Conservation (phyloP, 2,329 filamentous ascomycete species). For the Fusarium sp. region DNA sequence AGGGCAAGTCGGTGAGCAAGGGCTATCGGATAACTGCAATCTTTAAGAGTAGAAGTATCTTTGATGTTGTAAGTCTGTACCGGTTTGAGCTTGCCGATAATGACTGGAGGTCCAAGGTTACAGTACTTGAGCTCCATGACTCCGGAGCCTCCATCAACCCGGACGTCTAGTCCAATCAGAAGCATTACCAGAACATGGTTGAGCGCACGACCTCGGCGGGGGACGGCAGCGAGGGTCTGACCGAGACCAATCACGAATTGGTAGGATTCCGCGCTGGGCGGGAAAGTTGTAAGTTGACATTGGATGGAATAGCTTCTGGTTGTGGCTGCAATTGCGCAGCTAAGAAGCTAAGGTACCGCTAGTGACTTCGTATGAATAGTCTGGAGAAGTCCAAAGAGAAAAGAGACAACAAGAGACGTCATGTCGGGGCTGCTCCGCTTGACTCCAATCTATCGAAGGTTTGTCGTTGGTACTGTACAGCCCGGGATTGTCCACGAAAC, state of each 20-base stretch:
- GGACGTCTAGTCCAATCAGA: constrained; percentile 52
- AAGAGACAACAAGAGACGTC: no score
- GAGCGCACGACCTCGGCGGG: constrained; percentile 43
- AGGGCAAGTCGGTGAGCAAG: constrained; percentile 38
- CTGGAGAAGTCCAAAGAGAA: no score
- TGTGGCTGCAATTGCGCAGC: constrained; percentile 28
- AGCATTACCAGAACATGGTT: constrained; percentile 41
- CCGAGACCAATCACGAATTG: constrained; percentile 38
- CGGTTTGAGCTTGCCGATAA: constrained; percentile 33
- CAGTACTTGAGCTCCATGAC: constrained; percentile 44
- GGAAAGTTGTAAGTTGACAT: constrained; percentile 24
- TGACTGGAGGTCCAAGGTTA: constrained; percentile 35
- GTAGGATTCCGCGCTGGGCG: constrained; percentile 30
- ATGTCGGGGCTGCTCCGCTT: no score
- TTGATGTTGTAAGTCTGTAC: constrained; percentile 31
- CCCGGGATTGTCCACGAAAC: background rate
- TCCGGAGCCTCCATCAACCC: constrained; percentile 50
- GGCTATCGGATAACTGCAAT: constrained; percentile 19
- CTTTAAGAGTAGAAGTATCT: constrained; percentile 20
- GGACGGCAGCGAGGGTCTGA: constrained; percentile 31
- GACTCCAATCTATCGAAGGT: constrained; percentile 5
- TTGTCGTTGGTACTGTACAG: constrained; percentile 9
- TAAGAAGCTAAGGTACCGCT: constrained; percentile 2
- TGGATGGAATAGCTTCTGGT: constrained; percentile 18
- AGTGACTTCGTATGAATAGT: no score